Evolutionary conservation across 768 basidiomycete species (phyloP).

Genomic region (Boletellus sp.): DNA sequence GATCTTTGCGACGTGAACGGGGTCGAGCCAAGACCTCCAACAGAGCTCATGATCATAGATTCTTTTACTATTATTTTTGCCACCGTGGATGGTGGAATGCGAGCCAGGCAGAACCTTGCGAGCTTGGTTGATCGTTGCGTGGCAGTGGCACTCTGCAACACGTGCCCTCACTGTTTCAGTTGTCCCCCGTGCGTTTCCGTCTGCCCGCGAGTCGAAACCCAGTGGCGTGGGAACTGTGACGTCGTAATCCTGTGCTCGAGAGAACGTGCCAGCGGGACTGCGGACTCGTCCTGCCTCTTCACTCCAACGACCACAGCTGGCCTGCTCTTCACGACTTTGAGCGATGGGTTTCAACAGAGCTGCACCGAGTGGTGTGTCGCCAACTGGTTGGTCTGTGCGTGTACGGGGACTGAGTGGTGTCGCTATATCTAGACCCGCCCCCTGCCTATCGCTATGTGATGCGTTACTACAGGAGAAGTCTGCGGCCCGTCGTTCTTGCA

Average conservation of each 20-base stretch:
- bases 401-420: not conserved
- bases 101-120: too few species aligned
- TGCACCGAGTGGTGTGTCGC: constrained; percentile 14
- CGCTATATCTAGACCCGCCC: constrained; percentile 34
- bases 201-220: too few species aligned
- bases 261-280: not conserved
- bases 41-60: constrained; percentile 2
- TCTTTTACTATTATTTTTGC: not conserved
- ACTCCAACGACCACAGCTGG: constrained; percentile 1
- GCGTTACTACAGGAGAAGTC: constrained; percentile 50
- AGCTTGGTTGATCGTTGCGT: not conserved
- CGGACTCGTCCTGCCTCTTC: not conserved
- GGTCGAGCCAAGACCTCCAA: too few species aligned
- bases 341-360: constrained; percentile 16
- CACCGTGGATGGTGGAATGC: not conserved
- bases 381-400: not conserved
- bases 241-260: constrained; percentile 7
- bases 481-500: constrained; percentile 57
- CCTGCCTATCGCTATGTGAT: constrained; percentile 60
- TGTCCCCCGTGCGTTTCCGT: too few species aligned
- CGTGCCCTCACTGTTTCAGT: too few species aligned
- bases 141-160: too few species aligned
- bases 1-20: constrained; percentile 68
- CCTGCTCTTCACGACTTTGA: not conserved
- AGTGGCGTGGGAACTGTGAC: constrained; percentile 26